These are phyloP conservation scores for Anethum foeniculum DNA, from an alignment of 140 eudicot species.

Conservation along the genomic window DNA sequence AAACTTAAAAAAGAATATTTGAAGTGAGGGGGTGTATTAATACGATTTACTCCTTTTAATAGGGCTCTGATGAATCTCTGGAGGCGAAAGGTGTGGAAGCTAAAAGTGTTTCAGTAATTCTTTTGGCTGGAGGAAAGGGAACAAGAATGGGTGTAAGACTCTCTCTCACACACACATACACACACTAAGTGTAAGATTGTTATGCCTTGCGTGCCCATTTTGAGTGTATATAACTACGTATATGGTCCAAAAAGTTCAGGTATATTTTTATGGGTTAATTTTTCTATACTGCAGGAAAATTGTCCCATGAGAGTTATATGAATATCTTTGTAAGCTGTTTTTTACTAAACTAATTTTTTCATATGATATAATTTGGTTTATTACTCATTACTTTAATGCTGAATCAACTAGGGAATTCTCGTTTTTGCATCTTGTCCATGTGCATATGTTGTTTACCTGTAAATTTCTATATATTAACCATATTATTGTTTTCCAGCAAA, in stretches of 20 bases:
- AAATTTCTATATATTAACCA: neutral
- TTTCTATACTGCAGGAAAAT: neutral
- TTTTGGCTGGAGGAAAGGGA: slow-evolving; percentile 98
- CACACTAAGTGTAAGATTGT: neutral
- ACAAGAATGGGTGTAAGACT: slow-evolving; percentile 88
- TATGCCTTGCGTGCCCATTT: neutral
- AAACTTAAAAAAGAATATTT: neutral
- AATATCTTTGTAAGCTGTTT: neutral
- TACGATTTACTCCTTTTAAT: neutral
- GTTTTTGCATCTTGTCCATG: neutral
- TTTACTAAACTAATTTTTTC: neutral
- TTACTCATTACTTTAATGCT: neutral
- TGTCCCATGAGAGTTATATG: neutral
- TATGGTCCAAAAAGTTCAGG: neutral
- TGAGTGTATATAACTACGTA: neutral
- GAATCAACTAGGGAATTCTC: neutral
- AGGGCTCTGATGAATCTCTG: slow-evolving; percentile 24
- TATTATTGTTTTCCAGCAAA: slow-evolving; percentile 11
- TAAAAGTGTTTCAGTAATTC: slow-evolving; percentile 92
- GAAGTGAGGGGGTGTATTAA: neutral
- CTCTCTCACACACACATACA: neutral
- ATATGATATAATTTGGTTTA: neutral
- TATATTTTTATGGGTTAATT: neutral
- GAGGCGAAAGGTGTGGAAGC: slow-evolving; percentile 43
- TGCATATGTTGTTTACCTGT: neutral